Base-by-base conservation (phyloP, 495 filamentous ascomycete species). In the Neurospora pannonica region DNA sequence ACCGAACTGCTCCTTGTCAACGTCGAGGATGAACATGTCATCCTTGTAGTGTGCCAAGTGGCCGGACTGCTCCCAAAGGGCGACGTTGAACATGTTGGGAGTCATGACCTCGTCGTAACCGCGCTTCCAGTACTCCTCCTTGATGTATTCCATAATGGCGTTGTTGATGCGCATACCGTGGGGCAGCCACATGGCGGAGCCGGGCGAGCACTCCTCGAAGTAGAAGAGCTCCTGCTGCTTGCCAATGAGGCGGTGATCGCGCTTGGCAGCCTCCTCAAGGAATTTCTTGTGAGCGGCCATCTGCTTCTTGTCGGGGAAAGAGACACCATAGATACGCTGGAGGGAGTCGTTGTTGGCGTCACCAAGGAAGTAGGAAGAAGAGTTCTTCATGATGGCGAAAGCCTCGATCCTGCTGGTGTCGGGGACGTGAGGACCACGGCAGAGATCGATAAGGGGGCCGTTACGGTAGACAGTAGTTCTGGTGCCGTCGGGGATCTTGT, bases 11-110 rank as follows among this genome's bases (percentile, higher is more conserved):
- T 93, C 90, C 87, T 98, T 97, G 79, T 98, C 94, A 40, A 95
- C 88, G 40, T 97, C 90, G 73, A 98, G 88, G 43, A 91, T 89
- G 85, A 98, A 98, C 96, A 99, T 98, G 82, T 97, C 94, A 37
- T 98, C 95, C 76, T 93, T 88, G 87, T 99, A 99, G 80, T 98
- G 93, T 67, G 91, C 89, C 93, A 94, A 97, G 82, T 99, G 96
- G 67, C 97, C 96, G 19, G 93, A 97, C 8, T 88, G 91, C 84
- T 98, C 94, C 97, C 96, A 98, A 36, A 99, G 85, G 5, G 91
- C 86, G 17, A 91, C 87, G 75, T 97, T 95, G 83, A 92, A 99
- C 91, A 98, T 97, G 82, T 98, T 98, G 11, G 96, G 97, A 5
- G 94, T 92, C 78, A 94, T 92, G 70, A 98, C 96, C 82, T 99